These are phyloP conservation scores for Oehlia diaphana DNA, from an alignment of 192 early-diverging fungal species.

Conservation along the genomic window DNA sequence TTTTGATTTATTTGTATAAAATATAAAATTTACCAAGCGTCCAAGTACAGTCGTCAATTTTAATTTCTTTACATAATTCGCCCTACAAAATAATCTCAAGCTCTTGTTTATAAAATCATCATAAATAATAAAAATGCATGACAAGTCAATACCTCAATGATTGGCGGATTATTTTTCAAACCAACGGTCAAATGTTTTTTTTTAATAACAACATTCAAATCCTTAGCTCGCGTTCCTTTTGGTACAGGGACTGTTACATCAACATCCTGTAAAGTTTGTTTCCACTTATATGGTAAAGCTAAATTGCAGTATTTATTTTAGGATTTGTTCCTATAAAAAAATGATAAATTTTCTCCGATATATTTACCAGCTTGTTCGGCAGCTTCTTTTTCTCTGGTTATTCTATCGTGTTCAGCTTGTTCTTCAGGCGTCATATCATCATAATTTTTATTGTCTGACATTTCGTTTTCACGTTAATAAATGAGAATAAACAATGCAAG, in stretches of 20 bases:
- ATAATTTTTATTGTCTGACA: conserved; percentile 20
- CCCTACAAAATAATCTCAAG: conserved; percentile 48
- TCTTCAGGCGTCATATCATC: conserved; percentile 56
- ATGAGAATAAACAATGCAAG: no score
- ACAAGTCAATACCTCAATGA: conserved; percentile 59
- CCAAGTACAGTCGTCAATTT: conserved; percentile 84
- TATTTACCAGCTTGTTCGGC: conserved; percentile 56
- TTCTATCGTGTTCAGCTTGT: conserved; percentile 41
- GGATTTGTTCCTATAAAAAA: not conserved
- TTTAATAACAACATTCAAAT: conserved; percentile 68
- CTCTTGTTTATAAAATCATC: not conserved
- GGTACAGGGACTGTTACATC: conserved; percentile 72
- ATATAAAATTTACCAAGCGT: conserved; percentile 53
- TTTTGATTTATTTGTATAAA: not conserved
- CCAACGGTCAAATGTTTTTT: conserved; percentile 65
- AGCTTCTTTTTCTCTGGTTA: conserved; percentile 44
- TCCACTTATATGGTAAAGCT: conserved; percentile 78
- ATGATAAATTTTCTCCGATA: not conserved
- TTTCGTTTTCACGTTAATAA: not conserved
- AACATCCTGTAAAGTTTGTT: conserved; percentile 83
- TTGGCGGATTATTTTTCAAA: conserved; percentile 70
- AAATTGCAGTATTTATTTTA: not conserved
- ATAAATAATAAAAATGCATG: not conserved
- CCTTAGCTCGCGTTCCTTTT: conserved; percentile 66
- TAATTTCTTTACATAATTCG: conserved; percentile 65